Evolutionary conservation across 768 basidiomycete species (phyloP).

Genomic region (Russula abietina): DNA sequence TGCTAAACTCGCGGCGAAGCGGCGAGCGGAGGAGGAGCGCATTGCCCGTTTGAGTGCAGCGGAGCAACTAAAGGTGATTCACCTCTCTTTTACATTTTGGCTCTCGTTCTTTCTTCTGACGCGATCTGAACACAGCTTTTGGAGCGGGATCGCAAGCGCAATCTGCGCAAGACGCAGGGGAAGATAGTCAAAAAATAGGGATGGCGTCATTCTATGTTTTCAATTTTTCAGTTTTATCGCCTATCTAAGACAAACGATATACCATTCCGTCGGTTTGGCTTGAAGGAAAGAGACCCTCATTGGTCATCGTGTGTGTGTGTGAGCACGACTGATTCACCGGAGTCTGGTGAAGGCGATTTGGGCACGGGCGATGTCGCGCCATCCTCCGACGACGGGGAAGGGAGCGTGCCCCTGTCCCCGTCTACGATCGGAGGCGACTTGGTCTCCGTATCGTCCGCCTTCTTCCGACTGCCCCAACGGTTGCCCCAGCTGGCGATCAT

Average conservation of each 20-base stretch:
- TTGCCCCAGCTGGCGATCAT: constrained; percentile 77
- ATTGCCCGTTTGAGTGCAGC: constrained; percentile 66
- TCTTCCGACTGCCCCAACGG: constrained; percentile 40
- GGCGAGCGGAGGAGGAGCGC: constrained; percentile 66
- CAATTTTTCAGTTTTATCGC: not conserved
- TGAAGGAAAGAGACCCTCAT: not conserved
- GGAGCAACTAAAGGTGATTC: constrained; percentile 73
- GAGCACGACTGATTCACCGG: not conserved
- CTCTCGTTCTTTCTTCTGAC: not conserved
- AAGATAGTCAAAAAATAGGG: constrained; percentile 49
- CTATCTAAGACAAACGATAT: constrained; percentile 3
- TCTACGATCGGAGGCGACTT: constrained; percentile 20
- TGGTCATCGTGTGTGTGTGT: not conserved
- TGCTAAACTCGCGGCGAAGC: constrained; percentile 66
- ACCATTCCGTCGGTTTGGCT: not conserved
- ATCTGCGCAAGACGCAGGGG: constrained; percentile 61
- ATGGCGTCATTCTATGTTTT: not conserved
- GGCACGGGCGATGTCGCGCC: constrained; percentile 12
- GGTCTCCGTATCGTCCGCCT: constrained; percentile 14
- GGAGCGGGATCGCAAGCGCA: constrained; percentile 73
- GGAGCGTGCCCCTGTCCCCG: constrained; percentile 5
- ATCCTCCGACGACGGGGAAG: constrained; percentile 9
- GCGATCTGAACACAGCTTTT: constrained; percentile 39
- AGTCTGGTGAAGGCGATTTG: not conserved
- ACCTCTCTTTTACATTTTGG: constrained; percentile 4